Conservation (phyloP, 75 land plant species). For the Cryptomeria japonica region DNA sequence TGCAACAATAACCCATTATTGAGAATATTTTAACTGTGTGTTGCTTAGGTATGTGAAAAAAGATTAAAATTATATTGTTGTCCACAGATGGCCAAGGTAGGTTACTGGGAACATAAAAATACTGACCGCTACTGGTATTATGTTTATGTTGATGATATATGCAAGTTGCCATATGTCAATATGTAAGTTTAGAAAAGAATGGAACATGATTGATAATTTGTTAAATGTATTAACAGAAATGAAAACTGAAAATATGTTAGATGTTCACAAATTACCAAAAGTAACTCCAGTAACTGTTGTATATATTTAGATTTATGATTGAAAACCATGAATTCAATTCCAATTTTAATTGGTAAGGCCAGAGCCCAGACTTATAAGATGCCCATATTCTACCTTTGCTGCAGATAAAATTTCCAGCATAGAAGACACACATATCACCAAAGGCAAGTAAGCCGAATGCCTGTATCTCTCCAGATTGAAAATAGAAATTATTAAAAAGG, state of each 20-base stretch:
- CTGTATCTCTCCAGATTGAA: not conserved
- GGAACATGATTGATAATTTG: too few species aligned
- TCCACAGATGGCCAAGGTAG: not conserved
- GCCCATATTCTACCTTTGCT: too few species aligned
- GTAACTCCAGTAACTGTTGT: not conserved
- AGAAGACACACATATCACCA: not conserved
- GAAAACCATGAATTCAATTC: too few species aligned
- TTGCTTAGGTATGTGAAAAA: not conserved
- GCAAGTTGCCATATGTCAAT: too few species aligned
- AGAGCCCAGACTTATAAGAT: too few species aligned
- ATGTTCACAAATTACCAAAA: not conserved
- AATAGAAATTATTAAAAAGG: not conserved
- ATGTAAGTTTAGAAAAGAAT: too few species aligned
- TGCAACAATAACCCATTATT: not conserved
- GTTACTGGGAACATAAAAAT: too few species aligned
- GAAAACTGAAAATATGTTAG: not conserved
- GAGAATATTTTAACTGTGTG: not conserved
- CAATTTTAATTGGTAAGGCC: too few species aligned
- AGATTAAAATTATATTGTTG: not conserved
- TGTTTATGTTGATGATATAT: not conserved
- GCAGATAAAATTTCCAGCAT: too few species aligned
- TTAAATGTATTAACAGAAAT: too few species aligned
- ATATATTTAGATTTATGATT: too few species aligned
- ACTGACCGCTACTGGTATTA: not conserved
- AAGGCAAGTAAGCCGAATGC: not conserved